Evolutionary conservation across 225 moss, liverwort and hornwort genomes (phyloP), one percentile per base, ranked within the genome.

Genomic region (Antitrichia curtipendula): DNA sequence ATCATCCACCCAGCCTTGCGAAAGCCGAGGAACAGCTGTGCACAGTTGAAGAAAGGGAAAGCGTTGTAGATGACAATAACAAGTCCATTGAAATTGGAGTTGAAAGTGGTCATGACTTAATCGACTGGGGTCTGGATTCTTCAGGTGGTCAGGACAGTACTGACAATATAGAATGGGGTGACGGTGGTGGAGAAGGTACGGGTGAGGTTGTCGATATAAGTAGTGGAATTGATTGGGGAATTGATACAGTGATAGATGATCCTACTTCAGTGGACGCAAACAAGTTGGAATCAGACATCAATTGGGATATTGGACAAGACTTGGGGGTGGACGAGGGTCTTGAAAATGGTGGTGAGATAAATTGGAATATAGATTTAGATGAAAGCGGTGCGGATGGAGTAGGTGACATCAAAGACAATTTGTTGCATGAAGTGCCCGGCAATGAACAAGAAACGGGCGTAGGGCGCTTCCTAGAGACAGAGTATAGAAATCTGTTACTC

Each of bases 301-400:
- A 86, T 89, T 96, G 98, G 98, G 94, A 95, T 87, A 87, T 98
- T 75, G 90, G 85, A 75, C 92, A 91, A 88, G 94, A 94, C 81
- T 91, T 91, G 71, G 92, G 90, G 81, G 61, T 92, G 68, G 91
- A 93, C 28, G 63, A 85, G 74, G 88, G 89, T 83, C 84, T 83
- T 62, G 90, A 88, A 86, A 87, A 82, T 54, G 89, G 92, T 65
- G 91, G 89, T 81, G 97, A 93, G 89, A 99, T 96, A 78, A 88
- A 95, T 74, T 99, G 98, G 98, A 89, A 95, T 78, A 96, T 97
- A 84, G 96, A 95, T 89, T 93, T 99, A n/a, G 94, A 95, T 89
- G 97, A 95, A 62, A 89, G 85, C 56, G 90, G 91, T 71, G 84
- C 84, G 76, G 90, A 84, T 89, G 87, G 83, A 87, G 86, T 78